Conservation (phyloP, 768 basidiomycete species). For the Lentinula detonsa region DNA sequence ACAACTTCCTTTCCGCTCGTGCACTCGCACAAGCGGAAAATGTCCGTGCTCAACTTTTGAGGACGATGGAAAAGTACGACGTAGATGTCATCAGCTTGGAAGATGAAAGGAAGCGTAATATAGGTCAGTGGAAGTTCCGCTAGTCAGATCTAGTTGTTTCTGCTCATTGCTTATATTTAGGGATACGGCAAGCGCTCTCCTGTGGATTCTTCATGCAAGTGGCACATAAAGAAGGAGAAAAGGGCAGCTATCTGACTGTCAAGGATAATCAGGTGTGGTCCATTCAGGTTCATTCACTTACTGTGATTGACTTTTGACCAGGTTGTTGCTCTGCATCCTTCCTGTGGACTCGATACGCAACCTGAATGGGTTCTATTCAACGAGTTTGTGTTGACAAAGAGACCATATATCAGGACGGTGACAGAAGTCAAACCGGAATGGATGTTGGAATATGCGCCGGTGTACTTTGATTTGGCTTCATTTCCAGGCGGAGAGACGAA, state of each 20-base stretch:
- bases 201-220: slow-evolving; percentile 99
- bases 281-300: not conserved
- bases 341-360: slow-evolving; percentile 78
- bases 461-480: slow-evolving; percentile 62
- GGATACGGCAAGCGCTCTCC: slow-evolving; percentile 74
- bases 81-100: slow-evolving; percentile 63
- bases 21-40: slow-evolving; percentile 90
- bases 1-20: slow-evolving; percentile 78
- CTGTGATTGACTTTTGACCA: slow-evolving; percentile 12
- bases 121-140: not conserved
- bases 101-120: slow-evolving; percentile 51
- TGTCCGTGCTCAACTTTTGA: slow-evolving; percentile 81
- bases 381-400: slow-evolving; percentile 90
- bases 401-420: slow-evolving; percentile 87
- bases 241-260: slow-evolving; percentile 80
- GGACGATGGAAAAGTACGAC: slow-evolving; percentile 89
- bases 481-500: slow-evolving; percentile 74
- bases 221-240: slow-evolving; percentile 92
- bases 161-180: slow-evolving; percentile 29
- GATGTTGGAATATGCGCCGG: slow-evolving; percentile 59
- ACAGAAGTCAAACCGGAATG: slow-evolving; percentile 85
- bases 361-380: slow-evolving; percentile 94
- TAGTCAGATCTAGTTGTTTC: slow-evolving; percentile 27
- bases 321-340: slow-evolving; percentile 78
- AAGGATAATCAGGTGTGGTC: slow-evolving; percentile 87